A percentile compares a stretch with the other conserved stretches of the same genome.
phyloP scores from a whole-genome alignment of 1,284 basidiomycete genomes.

The Microbotryum violaceum region DNA sequence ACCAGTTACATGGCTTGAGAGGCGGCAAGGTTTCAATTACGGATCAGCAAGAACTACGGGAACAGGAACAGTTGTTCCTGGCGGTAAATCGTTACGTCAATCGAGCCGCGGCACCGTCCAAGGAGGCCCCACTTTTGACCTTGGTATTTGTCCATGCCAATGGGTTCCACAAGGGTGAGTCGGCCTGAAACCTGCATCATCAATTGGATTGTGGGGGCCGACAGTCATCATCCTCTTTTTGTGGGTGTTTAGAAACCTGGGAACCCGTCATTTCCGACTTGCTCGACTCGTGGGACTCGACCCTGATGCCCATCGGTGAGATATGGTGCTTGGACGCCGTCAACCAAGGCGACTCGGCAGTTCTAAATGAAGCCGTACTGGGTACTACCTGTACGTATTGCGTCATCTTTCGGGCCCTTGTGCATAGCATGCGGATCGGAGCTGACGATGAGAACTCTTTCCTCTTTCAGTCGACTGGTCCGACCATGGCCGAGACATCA shows the following conservation, averaged over 20 bases:
- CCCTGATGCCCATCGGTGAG: conserved; percentile 51
- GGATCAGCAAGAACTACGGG: background rate
- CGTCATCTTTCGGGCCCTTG: background rate
- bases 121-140: conserved; percentile 46
- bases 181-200: background rate
- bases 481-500: conserved; percentile 62
- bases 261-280: conserved; percentile 54
- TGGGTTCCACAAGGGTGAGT: conserved; percentile 67
- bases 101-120: background rate
- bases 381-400: conserved; percentile 51
- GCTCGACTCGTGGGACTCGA: conserved; percentile 27
- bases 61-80: conserved; percentile 25
- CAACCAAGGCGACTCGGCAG: conserved; percentile 65
- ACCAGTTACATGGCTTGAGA: conserved; percentile 15
- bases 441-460: conserved; percentile 4
- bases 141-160: conserved; percentile 69
- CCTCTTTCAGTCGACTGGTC: conserved; percentile 54
- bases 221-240: background rate
- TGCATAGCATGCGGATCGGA: background rate
- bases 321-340: conserved; percentile 70
- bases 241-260: conserved; percentile 50
- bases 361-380: conserved; percentile 55
- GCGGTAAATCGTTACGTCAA: conserved; percentile 22
- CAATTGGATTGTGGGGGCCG: too few relatives aligned
- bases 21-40: background rate